Percentiles rank a stretch among this genome's conserved stretches.
phyloP scores from a whole-genome alignment of 2,329 filamentous ascomycete species.

The Penicillium occitanis region DNA sequence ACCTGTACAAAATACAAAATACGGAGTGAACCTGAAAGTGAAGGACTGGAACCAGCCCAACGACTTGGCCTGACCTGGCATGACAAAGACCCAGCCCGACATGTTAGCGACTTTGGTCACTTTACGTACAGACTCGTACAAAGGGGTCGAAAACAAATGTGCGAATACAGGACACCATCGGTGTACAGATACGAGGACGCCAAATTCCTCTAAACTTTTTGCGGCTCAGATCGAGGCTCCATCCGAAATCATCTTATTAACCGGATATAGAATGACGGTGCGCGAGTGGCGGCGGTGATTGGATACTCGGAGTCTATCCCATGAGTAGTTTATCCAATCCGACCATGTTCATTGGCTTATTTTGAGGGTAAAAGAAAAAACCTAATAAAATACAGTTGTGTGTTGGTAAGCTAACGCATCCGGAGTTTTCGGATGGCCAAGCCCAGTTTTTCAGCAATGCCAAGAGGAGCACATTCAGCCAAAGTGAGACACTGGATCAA shows the following conservation, averaged over 20 bases:
- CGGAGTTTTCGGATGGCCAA: neutral
- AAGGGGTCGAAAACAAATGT: constrained; percentile 1
- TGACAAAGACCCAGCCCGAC: neutral
- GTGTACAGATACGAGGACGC: neutral
- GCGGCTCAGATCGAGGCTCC: constrained; percentile 12
- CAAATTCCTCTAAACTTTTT: neutral
- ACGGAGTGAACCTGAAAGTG: neutral
- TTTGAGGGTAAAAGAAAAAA: neutral
- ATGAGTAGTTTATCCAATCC: neutral
- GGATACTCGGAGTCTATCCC: neutral
- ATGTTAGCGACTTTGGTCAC: neutral
- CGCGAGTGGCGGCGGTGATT: neutral
- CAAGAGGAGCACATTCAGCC: neutral
- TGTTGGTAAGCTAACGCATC: neutral
- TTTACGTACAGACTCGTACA: neutral
- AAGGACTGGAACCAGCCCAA: neutral
- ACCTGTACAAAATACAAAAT: neutral
- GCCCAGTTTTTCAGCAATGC: neutral
- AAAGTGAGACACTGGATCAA: neutral
- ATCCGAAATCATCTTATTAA: neutral
- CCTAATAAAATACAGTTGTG: too few species aligned
- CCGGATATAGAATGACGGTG: neutral
- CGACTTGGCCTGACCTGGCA: neutral
- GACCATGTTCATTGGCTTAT: neutral
- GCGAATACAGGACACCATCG: neutral